A percentile compares a stretch with the other conserved stretches of the same genome.
Conservation (phyloP, 73 alveolate species). For the Tetrahymena malaccensis region DNA sequence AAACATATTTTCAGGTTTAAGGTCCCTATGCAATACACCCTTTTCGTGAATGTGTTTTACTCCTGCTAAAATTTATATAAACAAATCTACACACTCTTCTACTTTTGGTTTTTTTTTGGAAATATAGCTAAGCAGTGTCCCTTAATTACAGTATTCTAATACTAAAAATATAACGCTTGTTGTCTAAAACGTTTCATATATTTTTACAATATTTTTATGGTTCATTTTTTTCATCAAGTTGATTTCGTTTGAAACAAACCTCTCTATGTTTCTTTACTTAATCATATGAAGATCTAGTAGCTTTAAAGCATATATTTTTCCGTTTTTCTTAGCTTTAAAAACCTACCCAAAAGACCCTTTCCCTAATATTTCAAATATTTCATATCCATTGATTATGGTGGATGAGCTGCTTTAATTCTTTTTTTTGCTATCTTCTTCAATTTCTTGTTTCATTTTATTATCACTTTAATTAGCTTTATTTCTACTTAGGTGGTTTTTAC, state of each 20-base stretch:
- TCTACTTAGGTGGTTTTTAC: not conserved
- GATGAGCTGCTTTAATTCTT: not conserved
- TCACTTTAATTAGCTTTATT: not conserved
- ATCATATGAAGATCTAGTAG: not conserved
- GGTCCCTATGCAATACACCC: not conserved
- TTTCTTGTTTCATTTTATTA: not conserved
- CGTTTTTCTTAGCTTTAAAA: not conserved
- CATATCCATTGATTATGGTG: not conserved
- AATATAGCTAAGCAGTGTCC: not conserved
- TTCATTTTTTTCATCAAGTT: not conserved
- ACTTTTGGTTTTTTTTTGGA: not conserved
- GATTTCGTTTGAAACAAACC: not conserved
- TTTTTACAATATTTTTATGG: not conserved
- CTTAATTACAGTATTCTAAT: not conserved
- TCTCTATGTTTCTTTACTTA: not conserved
- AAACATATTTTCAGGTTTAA: not conserved
- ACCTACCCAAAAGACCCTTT: not conserved
- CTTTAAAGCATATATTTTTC: not conserved
- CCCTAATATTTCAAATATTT: not conserved
- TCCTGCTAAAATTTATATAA: not conserved
- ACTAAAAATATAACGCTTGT: not conserved
- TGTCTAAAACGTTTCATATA: not conserved
- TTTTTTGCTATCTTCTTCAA: not conserved
- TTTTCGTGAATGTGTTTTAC: not conserved
- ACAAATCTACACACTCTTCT: not conserved